phyloP scores from a whole-genome alignment of 2,329 filamentous ascomycete species.

The Fusarium abutilonis region DNA sequence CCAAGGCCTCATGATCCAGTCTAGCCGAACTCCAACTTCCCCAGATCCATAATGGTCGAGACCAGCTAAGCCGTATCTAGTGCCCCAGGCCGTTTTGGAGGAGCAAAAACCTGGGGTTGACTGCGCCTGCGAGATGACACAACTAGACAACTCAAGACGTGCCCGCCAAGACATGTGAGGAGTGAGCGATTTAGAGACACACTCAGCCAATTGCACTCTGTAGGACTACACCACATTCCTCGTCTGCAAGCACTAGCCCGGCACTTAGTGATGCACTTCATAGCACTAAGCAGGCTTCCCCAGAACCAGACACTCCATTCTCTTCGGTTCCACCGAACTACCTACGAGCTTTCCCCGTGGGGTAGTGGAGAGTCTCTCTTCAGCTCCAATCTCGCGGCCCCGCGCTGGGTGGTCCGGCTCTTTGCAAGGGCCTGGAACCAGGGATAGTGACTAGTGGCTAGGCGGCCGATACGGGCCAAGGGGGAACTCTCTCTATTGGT shows the following conservation, averaged over 20 bases:
- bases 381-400: not conserved
- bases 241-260: slow-evolving; percentile 1
- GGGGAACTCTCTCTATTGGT: not conserved
- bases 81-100: not conserved
- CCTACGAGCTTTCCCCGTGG: slow-evolving; percentile 26
- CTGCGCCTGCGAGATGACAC: slow-evolving; percentile 8
- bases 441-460: not conserved
- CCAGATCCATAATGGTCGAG: not conserved
- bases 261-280: not conserved
- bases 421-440: slow-evolving; percentile 12
- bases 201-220: slow-evolving; percentile 1
- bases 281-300: slow-evolving; percentile 3
- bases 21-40: slow-evolving; percentile 1
- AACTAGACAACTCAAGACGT: not conserved
- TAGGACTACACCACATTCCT: slow-evolving; percentile 10
- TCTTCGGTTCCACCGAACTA: slow-evolving; percentile 20
- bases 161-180: not conserved
- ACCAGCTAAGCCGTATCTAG: not conserved
- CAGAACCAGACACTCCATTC: not conserved
- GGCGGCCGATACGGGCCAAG: not conserved
- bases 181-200: slow-evolving; percentile 2
- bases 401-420: not conserved
- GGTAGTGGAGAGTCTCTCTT: slow-evolving; percentile 6
- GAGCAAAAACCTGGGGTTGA: not conserved
- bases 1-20: not conserved